Evolutionary conservation across 495 filamentous ascomycete genomes (phyloP).

Genomic region (Schizothecium vesticola): DNA sequence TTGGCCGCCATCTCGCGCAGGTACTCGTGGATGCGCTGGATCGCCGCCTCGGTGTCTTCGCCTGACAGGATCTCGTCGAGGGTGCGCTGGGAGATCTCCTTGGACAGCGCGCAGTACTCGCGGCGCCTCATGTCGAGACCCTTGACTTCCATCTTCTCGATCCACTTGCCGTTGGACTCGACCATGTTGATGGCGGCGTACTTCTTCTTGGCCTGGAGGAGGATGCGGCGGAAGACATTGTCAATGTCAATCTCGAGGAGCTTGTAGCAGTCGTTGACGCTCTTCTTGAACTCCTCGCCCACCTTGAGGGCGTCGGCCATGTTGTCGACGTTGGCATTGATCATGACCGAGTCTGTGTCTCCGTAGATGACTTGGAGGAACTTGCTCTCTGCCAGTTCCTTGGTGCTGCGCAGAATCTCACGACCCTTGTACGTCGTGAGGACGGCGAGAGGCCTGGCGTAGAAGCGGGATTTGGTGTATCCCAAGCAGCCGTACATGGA

Average conservation of each 20-base stretch:
- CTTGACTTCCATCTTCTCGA: slow-evolving; percentile 96
- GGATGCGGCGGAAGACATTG: slow-evolving; percentile 88
- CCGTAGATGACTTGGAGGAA: slow-evolving; percentile 92
- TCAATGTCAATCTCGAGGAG: slow-evolving; percentile 96
- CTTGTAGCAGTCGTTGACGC: slow-evolving; percentile 83
- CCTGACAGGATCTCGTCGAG: slow-evolving; percentile 90
- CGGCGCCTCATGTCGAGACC: slow-evolving; percentile 95
- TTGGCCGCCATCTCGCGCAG: slow-evolving; percentile 72
- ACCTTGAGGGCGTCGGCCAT: slow-evolving; percentile 86
- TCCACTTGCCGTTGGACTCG: slow-evolving; percentile 79
- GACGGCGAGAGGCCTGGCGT: slow-evolving; percentile 88
- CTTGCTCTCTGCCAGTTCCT: slow-evolving; percentile 85
- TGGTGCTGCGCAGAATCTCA: slow-evolving; percentile 93
- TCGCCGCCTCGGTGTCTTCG: slow-evolving; percentile 82
- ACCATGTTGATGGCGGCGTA: slow-evolving; percentile 95
- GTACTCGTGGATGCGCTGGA: slow-evolving; percentile 88
- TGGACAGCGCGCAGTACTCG: slow-evolving; percentile 91
- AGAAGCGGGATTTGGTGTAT: slow-evolving; percentile 93
- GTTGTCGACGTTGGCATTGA: slow-evolving; percentile 94
- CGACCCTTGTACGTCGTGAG: slow-evolving; percentile 96
- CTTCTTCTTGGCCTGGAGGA: slow-evolving; percentile 98
- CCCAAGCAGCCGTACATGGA: slow-evolving; percentile 99
- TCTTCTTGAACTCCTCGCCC: slow-evolving; percentile 60
- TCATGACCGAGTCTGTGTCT: slow-evolving; percentile 99
- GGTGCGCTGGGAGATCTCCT: slow-evolving; percentile 80